Evolutionary conservation across 495 filamentous ascomycete genomes (phyloP).

Genomic region (Penicillium robsamsonii): DNA sequence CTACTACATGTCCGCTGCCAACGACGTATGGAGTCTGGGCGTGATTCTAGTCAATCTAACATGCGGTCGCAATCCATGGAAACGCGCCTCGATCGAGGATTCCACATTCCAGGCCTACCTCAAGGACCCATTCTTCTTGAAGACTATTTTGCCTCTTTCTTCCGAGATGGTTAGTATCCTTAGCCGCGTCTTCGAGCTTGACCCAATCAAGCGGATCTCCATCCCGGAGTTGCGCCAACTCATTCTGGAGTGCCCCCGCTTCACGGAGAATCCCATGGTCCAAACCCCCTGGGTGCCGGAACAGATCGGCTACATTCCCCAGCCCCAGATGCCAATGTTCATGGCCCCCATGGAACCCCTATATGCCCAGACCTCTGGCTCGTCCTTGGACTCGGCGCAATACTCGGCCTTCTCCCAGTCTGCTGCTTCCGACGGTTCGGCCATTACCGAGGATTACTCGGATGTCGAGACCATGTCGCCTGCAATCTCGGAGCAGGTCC

Average conservation of each 20-base stretch:
- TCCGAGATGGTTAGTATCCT: slow-evolving; percentile 87
- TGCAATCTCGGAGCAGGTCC: slow-evolving; percentile 30
- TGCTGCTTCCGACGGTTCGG: slow-evolving; percentile 42
- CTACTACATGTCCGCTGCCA: slow-evolving; percentile 88
- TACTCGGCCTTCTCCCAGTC: slow-evolving; percentile 45
- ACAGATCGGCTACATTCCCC: slow-evolving; percentile 30
- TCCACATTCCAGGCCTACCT: slow-evolving; percentile 92
- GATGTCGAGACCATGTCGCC: slow-evolving; percentile 46
- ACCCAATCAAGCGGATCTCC: slow-evolving; percentile 82
- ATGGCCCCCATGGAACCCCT: slow-evolving; percentile 32
- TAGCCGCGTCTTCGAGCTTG: slow-evolving; percentile 82
- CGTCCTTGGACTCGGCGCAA: slow-evolving; percentile 41
- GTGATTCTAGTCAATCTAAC: slow-evolving; percentile 97
- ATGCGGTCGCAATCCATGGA: slow-evolving; percentile 98
- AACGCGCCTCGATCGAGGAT: slow-evolving; percentile 87
- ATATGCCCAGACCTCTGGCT: slow-evolving; percentile 40
- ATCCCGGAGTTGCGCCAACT: slow-evolving; percentile 75
- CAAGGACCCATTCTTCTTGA: slow-evolving; percentile 81
- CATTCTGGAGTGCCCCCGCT: slow-evolving; percentile 72
- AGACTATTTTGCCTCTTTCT: slow-evolving; percentile 89
- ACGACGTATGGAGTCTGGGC: slow-evolving; percentile 97
- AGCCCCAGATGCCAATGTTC: slow-evolving; percentile 31
- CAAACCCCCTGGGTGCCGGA: slow-evolving; percentile 31
- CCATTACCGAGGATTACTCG: slow-evolving; percentile 44
- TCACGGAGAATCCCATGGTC: slow-evolving; percentile 56